Conservation (phyloP, 192 early-diverging fungal species). For the Coemansia sp. region DNA sequence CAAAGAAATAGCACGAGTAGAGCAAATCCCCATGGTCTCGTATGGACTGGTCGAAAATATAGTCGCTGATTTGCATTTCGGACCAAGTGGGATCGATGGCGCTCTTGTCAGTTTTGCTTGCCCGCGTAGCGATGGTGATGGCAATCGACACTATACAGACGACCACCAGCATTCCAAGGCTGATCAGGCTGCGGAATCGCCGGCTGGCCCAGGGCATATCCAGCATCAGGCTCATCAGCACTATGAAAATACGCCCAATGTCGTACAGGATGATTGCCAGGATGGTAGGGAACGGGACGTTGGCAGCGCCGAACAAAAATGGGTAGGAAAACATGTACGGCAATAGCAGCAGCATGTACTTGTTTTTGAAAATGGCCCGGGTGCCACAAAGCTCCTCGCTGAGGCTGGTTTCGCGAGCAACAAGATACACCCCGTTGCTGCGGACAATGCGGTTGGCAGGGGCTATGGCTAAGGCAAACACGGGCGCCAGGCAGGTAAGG, state of each 20-base stretch:
- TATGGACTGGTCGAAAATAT: slow-evolving; percentile 14
- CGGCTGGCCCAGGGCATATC: slow-evolving; percentile 36
- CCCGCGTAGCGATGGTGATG: slow-evolving; percentile 15
- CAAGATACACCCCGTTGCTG: slow-evolving; percentile 37
- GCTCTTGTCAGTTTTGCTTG: slow-evolving; percentile 5
- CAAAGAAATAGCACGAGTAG: slow-evolving; percentile 32
- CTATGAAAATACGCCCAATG: slow-evolving; percentile 27
- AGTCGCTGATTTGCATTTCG: slow-evolving; percentile 1
- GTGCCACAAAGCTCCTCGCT: slow-evolving; percentile 18
- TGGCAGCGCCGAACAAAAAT: slow-evolving; percentile 33
- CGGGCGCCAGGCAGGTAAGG: slow-evolving; percentile 25
- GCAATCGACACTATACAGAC: slow-evolving; percentile 13
- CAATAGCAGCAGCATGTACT: slow-evolving; percentile 21
- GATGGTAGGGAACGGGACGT: slow-evolving; percentile 22
- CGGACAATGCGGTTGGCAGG: slow-evolving; percentile 34
- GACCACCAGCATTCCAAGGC: slow-evolving; percentile 4
- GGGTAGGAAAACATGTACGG: slow-evolving; percentile 35
- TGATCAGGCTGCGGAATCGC: slow-evolving; percentile 19
- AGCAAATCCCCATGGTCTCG: slow-evolving; percentile 10
- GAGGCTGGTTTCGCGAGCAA: slow-evolving; percentile 25
- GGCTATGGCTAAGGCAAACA: slow-evolving; percentile 25
- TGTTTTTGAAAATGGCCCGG: slow-evolving; percentile 18
- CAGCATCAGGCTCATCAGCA: slow-evolving; percentile 31
- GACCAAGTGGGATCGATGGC: slow-evolving; percentile 12
- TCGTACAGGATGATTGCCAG: slow-evolving; percentile 37